Percentiles rank a stretch among this genome's conserved stretches.
These are phyloP conservation scores for Chlamydomonas sp. DNA, from an alignment of 139 green algal species.

Conservation along the genomic window DNA sequence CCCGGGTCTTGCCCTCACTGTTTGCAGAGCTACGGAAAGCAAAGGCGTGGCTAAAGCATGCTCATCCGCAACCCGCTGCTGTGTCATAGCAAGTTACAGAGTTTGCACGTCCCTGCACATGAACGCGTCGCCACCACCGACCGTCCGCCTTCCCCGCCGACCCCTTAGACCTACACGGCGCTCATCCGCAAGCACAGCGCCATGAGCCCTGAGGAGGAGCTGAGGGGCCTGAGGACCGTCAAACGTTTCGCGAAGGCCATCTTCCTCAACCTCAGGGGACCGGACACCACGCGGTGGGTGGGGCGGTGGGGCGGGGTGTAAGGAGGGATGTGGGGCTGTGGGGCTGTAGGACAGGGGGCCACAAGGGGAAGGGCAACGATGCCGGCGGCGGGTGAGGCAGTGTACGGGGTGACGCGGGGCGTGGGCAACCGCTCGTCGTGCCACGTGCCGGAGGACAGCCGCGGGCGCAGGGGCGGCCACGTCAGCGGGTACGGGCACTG, in stretches of 20 bases:
- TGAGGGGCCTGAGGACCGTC: slow-evolving; percentile 23
- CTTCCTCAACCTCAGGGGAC: slow-evolving; percentile 42
- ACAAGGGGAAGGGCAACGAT: not conserved
- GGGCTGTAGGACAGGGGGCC: not conserved
- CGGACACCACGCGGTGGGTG: not conserved
- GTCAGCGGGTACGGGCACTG: too few relatives aligned
- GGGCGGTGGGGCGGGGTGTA: not conserved
- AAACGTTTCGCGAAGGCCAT: slow-evolving; percentile 44
- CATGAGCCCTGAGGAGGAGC: slow-evolving; percentile 9
- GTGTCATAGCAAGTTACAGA: too few relatives aligned
- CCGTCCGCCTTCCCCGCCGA: too few relatives aligned
- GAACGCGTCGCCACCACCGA: too few relatives aligned
- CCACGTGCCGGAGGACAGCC: too few relatives aligned
- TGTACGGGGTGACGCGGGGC: not conserved
- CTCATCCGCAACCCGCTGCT: too few relatives aligned
- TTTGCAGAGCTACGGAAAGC: too few relatives aligned
- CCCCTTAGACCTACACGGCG: slow-evolving; percentile 20
- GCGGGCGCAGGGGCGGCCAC: not conserved
- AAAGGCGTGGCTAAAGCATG: too few relatives aligned
- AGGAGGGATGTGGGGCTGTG: not conserved
- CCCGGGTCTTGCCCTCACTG: too few relatives aligned
- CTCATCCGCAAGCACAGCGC: slow-evolving; percentile 36
- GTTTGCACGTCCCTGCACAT: too few relatives aligned
- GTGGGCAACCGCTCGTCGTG: not conserved
- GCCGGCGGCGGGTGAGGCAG: not conserved